phyloP scores from a whole-genome alignment of 441 rosid genomes.

The Gossypium gossypioides region DNA sequence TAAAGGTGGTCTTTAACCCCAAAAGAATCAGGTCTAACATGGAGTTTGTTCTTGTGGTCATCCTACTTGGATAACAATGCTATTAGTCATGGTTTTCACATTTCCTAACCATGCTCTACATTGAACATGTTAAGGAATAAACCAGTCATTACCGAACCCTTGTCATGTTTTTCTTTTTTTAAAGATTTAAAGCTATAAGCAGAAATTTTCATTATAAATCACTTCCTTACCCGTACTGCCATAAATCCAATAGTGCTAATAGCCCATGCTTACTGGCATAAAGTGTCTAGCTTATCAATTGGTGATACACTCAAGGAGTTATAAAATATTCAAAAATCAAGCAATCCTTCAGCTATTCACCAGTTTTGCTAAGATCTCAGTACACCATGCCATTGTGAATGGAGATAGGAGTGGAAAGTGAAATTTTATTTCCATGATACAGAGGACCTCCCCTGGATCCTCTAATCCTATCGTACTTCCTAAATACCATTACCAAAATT shows the following conservation, averaged over 20 bases:
- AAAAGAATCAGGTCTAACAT: neutral
- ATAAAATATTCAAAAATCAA: neutral
- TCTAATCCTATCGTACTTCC: neutral
- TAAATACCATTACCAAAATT: slow-evolving; percentile 8
- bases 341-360: neutral
- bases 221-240: neutral
- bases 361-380: neutral
- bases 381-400: neutral
- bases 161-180: neutral
- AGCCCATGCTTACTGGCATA: neutral
- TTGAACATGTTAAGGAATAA: neutral
- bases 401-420: neutral
- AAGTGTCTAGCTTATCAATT: neutral
- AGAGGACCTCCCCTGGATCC: slow-evolving; percentile 1
- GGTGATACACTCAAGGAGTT: neutral
- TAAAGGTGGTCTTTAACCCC: neutral
- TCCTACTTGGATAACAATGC: neutral
- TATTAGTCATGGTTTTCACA: neutral
- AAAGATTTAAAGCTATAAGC: neutral
- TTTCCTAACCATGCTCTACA: neutral
- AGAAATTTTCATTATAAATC: neutral
- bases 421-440: slow-evolving; percentile 9
- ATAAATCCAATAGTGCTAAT: neutral
- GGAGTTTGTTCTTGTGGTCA: neutral
- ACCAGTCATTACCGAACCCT: neutral